Base-by-base conservation (phyloP, 495 filamentous ascomycete species). In the Penicillium odoratum region DNA sequence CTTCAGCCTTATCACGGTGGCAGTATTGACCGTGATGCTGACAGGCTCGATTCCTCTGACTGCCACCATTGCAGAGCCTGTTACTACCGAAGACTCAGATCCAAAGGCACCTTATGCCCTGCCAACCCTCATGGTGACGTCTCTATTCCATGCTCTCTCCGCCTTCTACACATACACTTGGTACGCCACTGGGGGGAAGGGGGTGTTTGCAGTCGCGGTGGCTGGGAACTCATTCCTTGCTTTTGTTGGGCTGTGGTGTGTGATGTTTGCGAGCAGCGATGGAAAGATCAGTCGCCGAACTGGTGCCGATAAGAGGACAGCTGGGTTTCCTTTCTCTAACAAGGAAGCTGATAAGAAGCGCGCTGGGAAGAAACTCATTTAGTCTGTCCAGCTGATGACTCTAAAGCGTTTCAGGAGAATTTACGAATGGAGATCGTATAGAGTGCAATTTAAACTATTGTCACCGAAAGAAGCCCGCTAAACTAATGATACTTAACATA, bases 41-140 rank as follows among this genome's bases (percentile, higher is more conserved):
- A 88, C 89, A 0, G 92, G 91, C 53, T 82, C 82, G 5, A 79
- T 96, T n/a, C 92, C 91, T 0, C 71, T 95, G 16, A 82, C 80
- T 3, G 78, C 84, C 15, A 61, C 73, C 0, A 56, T 77, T 4
- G 58, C 69, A 1, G 76, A 80, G 57, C 69, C 74, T 4, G 68
- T 74, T 3, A 69, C 77, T 1, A 72, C 72, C 4, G 77, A 82
- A 13, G 73, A 78, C 21, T 57, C 65, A 16, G 76, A 85, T 68
- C 77, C 84, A 40, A 85, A 81, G 56, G 81, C 85, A 0, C 88
- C 90, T 0, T 91, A 92, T 66, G 85, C 87, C 4, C 65, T 85
- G 9, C 84, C 91, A 0, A 86, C 84, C 2, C 64, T 92, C 5
- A 78, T 87, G 10, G 72, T 94, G 3, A 88, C 86, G 0, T 76